Conservation (phyloP, 1,284 basidiomycete species). For the Sanghuangporus baumii region DNA sequence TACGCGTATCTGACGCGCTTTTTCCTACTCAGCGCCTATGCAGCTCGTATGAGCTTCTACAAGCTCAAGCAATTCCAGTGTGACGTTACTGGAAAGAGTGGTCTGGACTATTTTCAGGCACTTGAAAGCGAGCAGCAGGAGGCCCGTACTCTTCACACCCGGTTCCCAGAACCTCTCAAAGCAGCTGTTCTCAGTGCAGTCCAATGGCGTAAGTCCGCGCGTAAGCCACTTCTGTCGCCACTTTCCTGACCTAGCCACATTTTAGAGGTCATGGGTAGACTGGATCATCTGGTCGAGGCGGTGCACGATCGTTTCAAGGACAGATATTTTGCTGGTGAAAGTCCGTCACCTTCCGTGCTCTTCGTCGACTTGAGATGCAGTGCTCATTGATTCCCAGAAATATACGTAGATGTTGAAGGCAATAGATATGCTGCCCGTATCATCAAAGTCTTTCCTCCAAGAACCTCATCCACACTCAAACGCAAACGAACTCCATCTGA, state of each 20-base stretch:
- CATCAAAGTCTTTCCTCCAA: constrained; percentile 70
- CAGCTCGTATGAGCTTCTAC: constrained; percentile 90
- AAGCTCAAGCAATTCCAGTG: constrained; percentile 90
- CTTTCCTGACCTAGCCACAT: constrained; percentile 20
- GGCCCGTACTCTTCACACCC: constrained; percentile 79
- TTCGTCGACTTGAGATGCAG: constrained; percentile 19
- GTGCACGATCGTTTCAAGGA: constrained; percentile 95
- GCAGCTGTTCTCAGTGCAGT: constrained; percentile 85
- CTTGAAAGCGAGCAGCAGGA: constrained; percentile 88
- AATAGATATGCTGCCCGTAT: constrained; percentile 79
- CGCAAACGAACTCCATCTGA: constrained; percentile 18
- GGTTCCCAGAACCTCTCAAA: constrained; percentile 92
- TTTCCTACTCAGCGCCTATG: constrained; percentile 65
- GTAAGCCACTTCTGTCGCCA: constrained; percentile 17
- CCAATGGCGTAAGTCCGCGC: constrained; percentile 84
- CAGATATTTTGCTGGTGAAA: constrained; percentile 88
- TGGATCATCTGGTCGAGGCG: constrained; percentile 91
- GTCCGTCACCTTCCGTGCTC: constrained; percentile 41
- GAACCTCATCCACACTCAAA: constrained; percentile 27
- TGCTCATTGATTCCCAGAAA: constrained; percentile 41
- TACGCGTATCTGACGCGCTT: constrained; percentile 24
- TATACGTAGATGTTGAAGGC: constrained; percentile 78
- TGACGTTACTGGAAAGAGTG: constrained; percentile 91
- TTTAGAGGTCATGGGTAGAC: constrained; percentile 88
- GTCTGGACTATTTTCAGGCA: constrained; percentile 92